A percentile compares a stretch with the other conserved stretches of the same genome.
Evolutionary conservation across 1,139 yeast genomes (phyloP).

Genomic region (Saccharomyces hybrid): DNA sequence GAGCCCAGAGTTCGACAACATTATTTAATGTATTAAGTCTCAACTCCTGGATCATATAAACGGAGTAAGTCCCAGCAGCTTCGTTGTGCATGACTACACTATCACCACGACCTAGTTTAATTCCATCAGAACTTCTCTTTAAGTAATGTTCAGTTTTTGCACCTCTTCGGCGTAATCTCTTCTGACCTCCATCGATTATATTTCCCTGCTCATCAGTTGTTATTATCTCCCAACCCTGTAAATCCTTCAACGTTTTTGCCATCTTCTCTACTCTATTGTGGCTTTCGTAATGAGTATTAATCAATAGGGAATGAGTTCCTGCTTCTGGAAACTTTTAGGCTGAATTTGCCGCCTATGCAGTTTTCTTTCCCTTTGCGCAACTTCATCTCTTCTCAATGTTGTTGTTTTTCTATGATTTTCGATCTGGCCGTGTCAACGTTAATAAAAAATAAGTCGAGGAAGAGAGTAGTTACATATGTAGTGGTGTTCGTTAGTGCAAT

Average conservation of each 20-base stretch:
- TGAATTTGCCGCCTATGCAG: neutral
- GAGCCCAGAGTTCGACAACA: slow-evolving; percentile 27
- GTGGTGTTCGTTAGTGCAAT: neutral
- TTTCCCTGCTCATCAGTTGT: slow-evolving; percentile 25
- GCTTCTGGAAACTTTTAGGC: neutral
- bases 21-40: slow-evolving; percentile 25
- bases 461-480: neutral
- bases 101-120: slow-evolving; percentile 23
- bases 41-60: slow-evolving; percentile 26
- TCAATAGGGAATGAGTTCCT: neutral
- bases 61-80: slow-evolving; percentile 15
- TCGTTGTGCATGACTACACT: slow-evolving; percentile 20
- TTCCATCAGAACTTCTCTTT: slow-evolving; percentile 14
- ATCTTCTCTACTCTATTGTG: slow-evolving; percentile 7
- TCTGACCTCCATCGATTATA: slow-evolving; percentile 14
- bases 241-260: slow-evolving; percentile 21
- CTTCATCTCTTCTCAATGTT: neutral
- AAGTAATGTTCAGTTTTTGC: slow-evolving; percentile 13
- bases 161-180: slow-evolving; percentile 19
- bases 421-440: neutral
- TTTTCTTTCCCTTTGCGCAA: neutral
- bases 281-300: neutral
- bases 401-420: neutral
- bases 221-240: slow-evolving; percentile 28
- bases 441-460: neutral